These are phyloP conservation scores for Penicillium simplicissimum DNA, from an alignment of 495 filamentous ascomycete species.

Conservation along the genomic window DNA sequence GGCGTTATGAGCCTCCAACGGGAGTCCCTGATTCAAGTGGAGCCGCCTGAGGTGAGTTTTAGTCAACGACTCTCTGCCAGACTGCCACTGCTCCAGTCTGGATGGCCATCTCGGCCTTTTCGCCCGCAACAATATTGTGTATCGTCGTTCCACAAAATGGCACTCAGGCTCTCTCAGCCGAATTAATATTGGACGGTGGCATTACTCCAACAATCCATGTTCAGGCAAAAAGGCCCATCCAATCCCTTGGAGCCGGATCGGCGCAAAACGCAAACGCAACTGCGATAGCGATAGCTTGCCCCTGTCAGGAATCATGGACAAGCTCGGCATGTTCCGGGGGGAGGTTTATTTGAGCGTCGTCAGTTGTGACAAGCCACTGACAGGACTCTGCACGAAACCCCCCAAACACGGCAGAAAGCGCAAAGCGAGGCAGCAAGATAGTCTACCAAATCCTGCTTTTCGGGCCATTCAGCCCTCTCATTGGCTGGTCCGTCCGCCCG, in stretches of 20 bases:
- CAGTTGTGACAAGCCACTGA: not conserved
- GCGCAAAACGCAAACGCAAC: not conserved
- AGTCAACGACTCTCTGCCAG: not conserved
- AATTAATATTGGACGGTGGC: not conserved
- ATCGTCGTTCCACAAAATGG: not conserved
- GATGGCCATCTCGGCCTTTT: not conserved
- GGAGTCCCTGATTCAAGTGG: constrained; percentile 4
- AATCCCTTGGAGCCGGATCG: not conserved
- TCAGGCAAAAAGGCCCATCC: constrained; percentile 1
- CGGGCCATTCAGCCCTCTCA: constrained; percentile 8
- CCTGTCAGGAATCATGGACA: not conserved
- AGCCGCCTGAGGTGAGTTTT: not conserved
- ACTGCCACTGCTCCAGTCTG: not conserved
- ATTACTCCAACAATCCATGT: not conserved
- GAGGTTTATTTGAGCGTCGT: constrained; percentile 3
- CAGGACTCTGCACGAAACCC: not conserved
- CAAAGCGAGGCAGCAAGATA: constrained; percentile 2
- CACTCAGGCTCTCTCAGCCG: not conserved
- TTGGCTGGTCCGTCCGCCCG: constrained; percentile 32
- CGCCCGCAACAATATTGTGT: not conserved
- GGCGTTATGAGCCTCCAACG: constrained; percentile 3
- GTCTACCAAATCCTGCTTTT: constrained; percentile 32
- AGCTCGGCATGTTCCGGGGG: constrained; percentile 13
- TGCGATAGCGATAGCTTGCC: not conserved
- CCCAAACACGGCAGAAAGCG: constrained; percentile 11